These are phyloP conservation scores for Cryptococcus floricola DNA, from an alignment of 1,284 basidiomycete species.

Conservation along the genomic window DNA sequence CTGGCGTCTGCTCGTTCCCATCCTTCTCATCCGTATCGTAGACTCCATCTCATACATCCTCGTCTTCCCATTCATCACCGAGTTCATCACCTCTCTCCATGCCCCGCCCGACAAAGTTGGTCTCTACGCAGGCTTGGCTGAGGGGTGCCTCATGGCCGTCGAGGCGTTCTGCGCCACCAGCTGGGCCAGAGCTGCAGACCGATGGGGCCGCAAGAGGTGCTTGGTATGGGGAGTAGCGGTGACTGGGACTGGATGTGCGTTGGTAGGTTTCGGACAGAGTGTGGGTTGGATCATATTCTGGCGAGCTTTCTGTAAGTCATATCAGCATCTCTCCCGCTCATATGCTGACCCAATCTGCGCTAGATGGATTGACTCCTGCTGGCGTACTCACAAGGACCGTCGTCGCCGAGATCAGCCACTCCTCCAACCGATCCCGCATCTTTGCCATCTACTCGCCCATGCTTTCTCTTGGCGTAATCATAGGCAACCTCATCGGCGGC, in stretches of 20 bases:
- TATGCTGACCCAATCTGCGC: too few relatives aligned
- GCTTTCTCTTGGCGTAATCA: constrained; percentile 17
- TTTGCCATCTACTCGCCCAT: constrained; percentile 26
- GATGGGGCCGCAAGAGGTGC: too few relatives aligned
- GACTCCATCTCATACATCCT: constrained; percentile 22
- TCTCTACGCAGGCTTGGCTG: constrained; percentile 27
- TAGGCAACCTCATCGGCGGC: constrained; percentile 28
- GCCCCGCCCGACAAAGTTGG: constrained; percentile 22
- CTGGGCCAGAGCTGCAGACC: too few relatives aligned
- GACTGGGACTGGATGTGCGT: too few relatives aligned
- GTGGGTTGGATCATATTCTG: too few relatives aligned
- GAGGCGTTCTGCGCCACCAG: too few relatives aligned
- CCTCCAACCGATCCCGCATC: constrained; percentile 22
- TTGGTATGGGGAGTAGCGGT: too few relatives aligned
- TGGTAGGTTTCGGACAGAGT: too few relatives aligned
- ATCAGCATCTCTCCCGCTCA: too few relatives aligned
- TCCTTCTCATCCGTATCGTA: constrained; percentile 19
- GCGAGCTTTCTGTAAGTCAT: too few relatives aligned
- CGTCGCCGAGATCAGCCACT: constrained; percentile 20
- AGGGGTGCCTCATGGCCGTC: constrained; percentile 25
- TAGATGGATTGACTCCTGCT: constrained; percentile 24
- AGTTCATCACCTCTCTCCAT: constrained; percentile 26
- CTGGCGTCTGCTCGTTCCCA: constrained; percentile 21
- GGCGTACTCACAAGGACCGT: constrained; percentile 19
- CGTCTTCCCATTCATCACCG: constrained; percentile 32